Evolutionary conservation across 192 early-diverging fungal species (phyloP).

Genomic region (Dissophora globulifera): DNA sequence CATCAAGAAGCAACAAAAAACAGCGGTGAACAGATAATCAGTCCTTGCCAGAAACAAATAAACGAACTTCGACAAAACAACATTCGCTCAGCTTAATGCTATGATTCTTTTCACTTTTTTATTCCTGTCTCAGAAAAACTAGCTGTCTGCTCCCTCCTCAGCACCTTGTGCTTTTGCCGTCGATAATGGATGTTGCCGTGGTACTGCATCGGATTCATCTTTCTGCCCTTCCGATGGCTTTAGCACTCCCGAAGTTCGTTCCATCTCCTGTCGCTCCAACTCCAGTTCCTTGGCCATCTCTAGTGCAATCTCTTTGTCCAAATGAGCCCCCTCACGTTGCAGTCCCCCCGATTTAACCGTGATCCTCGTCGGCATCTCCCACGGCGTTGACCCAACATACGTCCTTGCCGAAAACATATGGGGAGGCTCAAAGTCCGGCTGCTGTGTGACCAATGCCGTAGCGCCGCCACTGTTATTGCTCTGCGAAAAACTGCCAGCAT

Average conservation of each 20-base stretch:
- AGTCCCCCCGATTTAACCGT: slow-evolving; percentile 38
- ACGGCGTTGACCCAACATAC: slow-evolving; percentile 44
- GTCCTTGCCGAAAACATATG: slow-evolving; percentile 48
- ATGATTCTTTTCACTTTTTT: slow-evolving; percentile 2
- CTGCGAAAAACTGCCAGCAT: not conserved
- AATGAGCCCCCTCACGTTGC: slow-evolving; percentile 37
- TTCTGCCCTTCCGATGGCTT: not conserved
- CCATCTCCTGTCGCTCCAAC: slow-evolving; percentile 25
- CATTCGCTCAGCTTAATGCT: no score
- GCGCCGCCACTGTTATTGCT: not conserved
- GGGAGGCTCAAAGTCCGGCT: slow-evolving; percentile 41
- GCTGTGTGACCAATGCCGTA: not conserved
- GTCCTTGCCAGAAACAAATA: no score
- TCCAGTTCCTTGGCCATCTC: slow-evolving; percentile 50
- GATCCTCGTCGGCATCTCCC: slow-evolving; percentile 50
- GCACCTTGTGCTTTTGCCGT: not conserved
- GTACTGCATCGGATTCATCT: not conserved
- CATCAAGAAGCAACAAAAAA: slow-evolving; percentile 14
- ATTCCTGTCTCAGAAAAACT: not conserved
- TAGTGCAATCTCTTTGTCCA: slow-evolving; percentile 40
- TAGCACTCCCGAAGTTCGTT: slow-evolving; percentile 19
- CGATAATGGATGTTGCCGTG: slow-evolving; percentile 3
- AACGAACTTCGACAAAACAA: no score
- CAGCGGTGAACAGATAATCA: slow-evolving; percentile 14
- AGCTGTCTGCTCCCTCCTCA: not conserved